Evolutionary conservation across 495 filamentous ascomycete species (phyloP), one percentile per base, ranked within the genome.

Genomic region (Aspergillus carlsbadensis): DNA sequence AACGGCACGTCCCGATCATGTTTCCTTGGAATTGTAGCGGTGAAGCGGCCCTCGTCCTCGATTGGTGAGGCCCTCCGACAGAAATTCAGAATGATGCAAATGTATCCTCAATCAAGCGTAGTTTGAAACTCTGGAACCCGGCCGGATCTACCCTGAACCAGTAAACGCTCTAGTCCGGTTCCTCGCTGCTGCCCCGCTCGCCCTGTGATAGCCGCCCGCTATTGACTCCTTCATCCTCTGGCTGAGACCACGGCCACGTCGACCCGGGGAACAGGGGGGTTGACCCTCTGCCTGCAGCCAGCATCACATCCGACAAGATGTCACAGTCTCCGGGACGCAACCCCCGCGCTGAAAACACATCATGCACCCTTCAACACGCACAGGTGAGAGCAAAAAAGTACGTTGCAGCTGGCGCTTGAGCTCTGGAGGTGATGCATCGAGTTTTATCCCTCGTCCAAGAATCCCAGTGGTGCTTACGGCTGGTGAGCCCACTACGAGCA

Each of bases 221-320:
- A 37, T 48, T 31, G 29, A 50, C 11, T 17, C 17, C 29, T 22
- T 10, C 17, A 60, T 59, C 54, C 37, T 57, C 24, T 65, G 62
- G 62, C 43, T 55, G 31, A 21, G 33, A 58, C 22, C 37, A 5
- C 58, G 57, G 54, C 60, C 61, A 65, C 62, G 62, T 65, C 62
- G 57, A 65, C 43, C 33, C 58, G 42, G 56, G 52, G 18, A 53
- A 63, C 61, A 52, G 36, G 50, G 55, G 34, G 33, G 31, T 45
- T 8, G 34, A 51, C 35, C 39, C 22, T 44, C 24, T 29, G 29
- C 34, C 46, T 53, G 52, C 58, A 60, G 26, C 41, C 53, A 51
- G 46, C 43, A 43, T 42, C 45, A 42, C 36, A 41, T 21, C 21
- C 41, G 41, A 31, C 29, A 10, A 56, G 53, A 41, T 48, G 53